Conservation (phyloP, 768 basidiomycete species). For the Mycena kentingensis region DNA sequence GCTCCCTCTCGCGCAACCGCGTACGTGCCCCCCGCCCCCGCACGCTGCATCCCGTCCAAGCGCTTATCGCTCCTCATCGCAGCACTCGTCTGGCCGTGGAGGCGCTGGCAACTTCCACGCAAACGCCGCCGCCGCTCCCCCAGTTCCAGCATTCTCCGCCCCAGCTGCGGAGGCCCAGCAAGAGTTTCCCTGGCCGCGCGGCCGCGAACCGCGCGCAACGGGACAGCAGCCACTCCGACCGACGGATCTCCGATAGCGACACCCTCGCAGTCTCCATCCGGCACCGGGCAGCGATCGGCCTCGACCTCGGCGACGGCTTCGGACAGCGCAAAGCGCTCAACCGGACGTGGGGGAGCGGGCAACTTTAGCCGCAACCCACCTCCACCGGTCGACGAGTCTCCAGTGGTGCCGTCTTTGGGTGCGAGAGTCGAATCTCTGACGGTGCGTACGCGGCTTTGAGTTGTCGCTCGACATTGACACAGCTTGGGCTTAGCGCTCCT, state of each 20-base stretch:
- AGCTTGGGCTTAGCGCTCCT: neutral
- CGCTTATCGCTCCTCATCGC: neutral
- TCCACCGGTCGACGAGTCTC: neutral
- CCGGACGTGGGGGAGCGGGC: neutral
- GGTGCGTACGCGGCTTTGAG: neutral
- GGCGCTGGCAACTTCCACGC: neutral
- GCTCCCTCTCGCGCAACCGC: neutral
- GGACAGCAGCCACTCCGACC: neutral
- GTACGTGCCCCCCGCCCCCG: neutral
- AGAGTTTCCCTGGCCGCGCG: neutral
- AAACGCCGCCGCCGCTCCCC: neutral
- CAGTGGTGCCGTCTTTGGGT: neutral
- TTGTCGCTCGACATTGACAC: neutral
- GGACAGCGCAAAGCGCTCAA: neutral
- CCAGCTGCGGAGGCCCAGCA: neutral
- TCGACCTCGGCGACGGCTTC: too few relatives aligned
- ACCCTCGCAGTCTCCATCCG: neutral
- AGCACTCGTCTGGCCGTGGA: neutral
- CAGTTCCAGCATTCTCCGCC: neutral
- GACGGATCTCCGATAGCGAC: neutral
- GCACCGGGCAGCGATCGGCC: neutral
- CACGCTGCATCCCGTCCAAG: neutral
- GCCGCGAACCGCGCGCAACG: constrained; percentile 1
- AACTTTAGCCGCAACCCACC: constrained; percentile 1
- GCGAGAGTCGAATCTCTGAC: neutral